These are phyloP conservation scores for Globisporangium abappressorium DNA, from an alignment of 352 stramenopile species.

Conservation along the genomic window DNA sequence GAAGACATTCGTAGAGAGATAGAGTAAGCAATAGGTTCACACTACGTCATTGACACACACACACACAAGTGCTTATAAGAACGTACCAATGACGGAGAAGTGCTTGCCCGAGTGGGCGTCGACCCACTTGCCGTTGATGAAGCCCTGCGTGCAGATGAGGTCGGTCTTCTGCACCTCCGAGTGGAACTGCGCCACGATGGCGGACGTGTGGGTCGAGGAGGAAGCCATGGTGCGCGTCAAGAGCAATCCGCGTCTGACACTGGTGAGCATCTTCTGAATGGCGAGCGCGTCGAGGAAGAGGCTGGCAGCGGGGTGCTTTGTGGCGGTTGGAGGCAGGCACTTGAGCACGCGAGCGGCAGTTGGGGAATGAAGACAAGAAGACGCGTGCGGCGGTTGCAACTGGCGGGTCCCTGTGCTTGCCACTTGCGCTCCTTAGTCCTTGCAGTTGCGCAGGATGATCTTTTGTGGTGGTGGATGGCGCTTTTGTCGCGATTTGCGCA, in stretches of 20 bases:
- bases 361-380: slow-evolving; percentile 25
- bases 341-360: slow-evolving; percentile 16
- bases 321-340: neutral
- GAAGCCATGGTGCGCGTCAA: slow-evolving; percentile 6
- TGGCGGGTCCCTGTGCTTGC: neutral
- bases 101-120: slow-evolving; percentile 49
- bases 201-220: slow-evolving; percentile 4
- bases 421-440: neutral
- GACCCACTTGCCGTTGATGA: slow-evolving; percentile 79
- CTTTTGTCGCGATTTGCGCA: neutral
- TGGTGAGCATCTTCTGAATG: slow-evolving; percentile 14
- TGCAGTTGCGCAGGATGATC: neutral
- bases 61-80: neutral
- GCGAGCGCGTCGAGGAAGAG: neutral
- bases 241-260: slow-evolving; percentile 8
- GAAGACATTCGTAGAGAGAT: neutral
- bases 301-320: neutral
- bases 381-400: neutral
- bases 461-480: neutral
- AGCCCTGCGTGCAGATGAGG: slow-evolving; percentile 70
- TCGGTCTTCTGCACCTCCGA: slow-evolving; percentile 54
- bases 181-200: slow-evolving; percentile 32
- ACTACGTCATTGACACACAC: neutral
- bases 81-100: slow-evolving; percentile 59
- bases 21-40: neutral